Conservation (phyloP, 2,329 filamentous ascomycete species). For the Colletotrichum godetiae region DNA sequence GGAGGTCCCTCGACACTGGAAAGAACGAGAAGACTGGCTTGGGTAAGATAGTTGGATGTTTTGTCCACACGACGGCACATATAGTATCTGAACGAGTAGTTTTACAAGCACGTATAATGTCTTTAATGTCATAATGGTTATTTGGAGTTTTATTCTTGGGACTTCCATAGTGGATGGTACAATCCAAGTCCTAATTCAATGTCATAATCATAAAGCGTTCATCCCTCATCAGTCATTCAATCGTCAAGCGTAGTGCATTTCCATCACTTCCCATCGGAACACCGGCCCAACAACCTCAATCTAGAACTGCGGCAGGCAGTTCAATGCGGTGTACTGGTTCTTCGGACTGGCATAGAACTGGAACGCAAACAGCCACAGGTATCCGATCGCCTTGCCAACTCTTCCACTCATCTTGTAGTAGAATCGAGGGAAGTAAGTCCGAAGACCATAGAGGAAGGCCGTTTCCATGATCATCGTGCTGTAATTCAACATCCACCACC, state of each 20-base stretch:
- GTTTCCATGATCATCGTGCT: slow-evolving; percentile 19
- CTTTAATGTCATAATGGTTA: too few species aligned
- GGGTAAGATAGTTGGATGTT: too few species aligned
- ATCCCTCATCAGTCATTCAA: background rate
- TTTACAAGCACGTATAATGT: too few species aligned
- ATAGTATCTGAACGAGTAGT: too few species aligned
- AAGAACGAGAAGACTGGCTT: too few species aligned
- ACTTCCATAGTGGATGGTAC: too few species aligned
- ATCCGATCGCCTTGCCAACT: slow-evolving; percentile 18
- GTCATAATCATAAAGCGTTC: background rate
- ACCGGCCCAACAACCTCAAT: too few species aligned
- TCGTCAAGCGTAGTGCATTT: background rate
- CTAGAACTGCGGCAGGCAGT: background rate
- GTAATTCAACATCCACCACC: slow-evolving; percentile 28
- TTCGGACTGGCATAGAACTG: slow-evolving; percentile 24
- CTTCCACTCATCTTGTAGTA: slow-evolving; percentile 12
- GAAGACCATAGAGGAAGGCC: background rate
- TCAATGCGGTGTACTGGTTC: background rate
- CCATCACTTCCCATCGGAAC: background rate
- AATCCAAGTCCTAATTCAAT: background rate
- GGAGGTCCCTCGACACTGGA: too few species aligned
- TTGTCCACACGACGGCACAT: too few species aligned
- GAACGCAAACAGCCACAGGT: slow-evolving; percentile 21
- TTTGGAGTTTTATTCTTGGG: too few species aligned
- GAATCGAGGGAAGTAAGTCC: slow-evolving; percentile 1